phyloP scores from a whole-genome alignment of 805 yeast species.

The Monosporozyma servazzii region DNA sequence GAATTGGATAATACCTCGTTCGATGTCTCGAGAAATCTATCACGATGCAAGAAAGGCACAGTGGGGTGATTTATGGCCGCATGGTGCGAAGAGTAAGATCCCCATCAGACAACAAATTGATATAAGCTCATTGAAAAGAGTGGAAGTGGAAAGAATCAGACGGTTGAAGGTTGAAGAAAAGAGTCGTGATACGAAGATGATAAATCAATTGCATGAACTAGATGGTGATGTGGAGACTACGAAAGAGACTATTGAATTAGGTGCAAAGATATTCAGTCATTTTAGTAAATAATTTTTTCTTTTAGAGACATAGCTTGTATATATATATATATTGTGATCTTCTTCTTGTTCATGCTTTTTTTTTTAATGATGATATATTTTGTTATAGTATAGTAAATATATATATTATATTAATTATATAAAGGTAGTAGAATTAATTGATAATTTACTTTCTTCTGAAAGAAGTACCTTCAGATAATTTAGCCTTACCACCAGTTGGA shows the following conservation, averaged over 20 bases:
- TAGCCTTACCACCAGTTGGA: conserved; percentile 99
- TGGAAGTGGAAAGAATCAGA: conserved; percentile 19
- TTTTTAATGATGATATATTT: neutral
- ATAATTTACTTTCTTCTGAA: conserved; percentile 89
- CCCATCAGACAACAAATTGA: conserved; percentile 23
- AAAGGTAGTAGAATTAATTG: neutral
- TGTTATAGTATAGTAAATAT: neutral
- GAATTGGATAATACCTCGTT: conserved; percentile 78
- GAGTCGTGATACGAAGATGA: conserved; percentile 13
- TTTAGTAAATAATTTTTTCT: neutral
- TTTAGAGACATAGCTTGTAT: neutral
- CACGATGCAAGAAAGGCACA: conserved; percentile 83
- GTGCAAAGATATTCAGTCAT: neutral
- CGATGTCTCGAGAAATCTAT: conserved; percentile 61
- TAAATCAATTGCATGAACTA: conserved; percentile 9
- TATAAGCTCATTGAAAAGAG: conserved; percentile 18
- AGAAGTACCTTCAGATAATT: conserved; percentile 98
- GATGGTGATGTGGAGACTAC: neutral
- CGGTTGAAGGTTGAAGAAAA: conserved; percentile 13
- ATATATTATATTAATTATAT: neutral
- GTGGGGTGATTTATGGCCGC: conserved; percentile 85
- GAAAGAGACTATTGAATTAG: neutral
- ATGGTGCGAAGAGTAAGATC: conserved; percentile 48
- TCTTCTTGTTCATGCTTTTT: no score
- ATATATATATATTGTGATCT: no score